Conservation (phyloP, 768 basidiomycete genomes). For the Pleurotus tuoliensis region DNA sequence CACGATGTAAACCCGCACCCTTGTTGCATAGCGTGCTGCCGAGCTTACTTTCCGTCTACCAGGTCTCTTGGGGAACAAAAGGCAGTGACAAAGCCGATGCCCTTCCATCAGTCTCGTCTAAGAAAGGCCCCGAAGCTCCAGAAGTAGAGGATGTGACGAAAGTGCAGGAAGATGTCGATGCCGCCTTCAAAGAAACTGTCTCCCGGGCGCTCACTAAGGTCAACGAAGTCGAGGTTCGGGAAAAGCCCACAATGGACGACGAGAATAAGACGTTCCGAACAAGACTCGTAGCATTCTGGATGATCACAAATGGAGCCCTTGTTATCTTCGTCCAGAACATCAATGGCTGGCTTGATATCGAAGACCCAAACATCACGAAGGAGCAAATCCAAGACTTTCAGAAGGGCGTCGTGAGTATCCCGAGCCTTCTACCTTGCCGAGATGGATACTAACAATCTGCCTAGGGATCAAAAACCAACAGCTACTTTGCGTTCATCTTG, state of each 20-base stretch:
- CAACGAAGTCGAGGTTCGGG: constrained; percentile 56
- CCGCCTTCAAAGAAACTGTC: constrained; percentile 88
- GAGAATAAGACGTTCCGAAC: constrained; percentile 92
- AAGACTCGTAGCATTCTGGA: constrained; percentile 80
- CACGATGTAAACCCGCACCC: constrained; percentile 60
- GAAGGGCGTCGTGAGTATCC: not conserved
- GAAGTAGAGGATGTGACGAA: constrained; percentile 85
- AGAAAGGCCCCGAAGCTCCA: constrained; percentile 70
- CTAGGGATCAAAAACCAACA: constrained; percentile 36
- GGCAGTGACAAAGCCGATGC: constrained; percentile 92
- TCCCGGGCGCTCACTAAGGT: constrained; percentile 80
- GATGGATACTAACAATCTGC: not conserved
- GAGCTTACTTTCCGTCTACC: not conserved
- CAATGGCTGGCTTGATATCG: constrained; percentile 14
- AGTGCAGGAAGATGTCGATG: constrained; percentile 86
- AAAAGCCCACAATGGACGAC: constrained; percentile 86
- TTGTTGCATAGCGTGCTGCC: not conserved
- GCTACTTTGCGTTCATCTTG: constrained; percentile 56
- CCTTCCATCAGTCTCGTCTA: constrained; percentile 84
- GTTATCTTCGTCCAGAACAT: constrained; percentile 11
- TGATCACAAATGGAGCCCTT: constrained; percentile 37
- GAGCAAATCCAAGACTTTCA: constrained; percentile 12
- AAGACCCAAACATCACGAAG: constrained; percentile 6
- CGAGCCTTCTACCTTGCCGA: not conserved
- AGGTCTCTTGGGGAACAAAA: constrained; percentile 93